Evolutionary conservation across 2,329 filamentous ascomycete genomes (phyloP).

Genomic region (Aspergillus unguis): DNA sequence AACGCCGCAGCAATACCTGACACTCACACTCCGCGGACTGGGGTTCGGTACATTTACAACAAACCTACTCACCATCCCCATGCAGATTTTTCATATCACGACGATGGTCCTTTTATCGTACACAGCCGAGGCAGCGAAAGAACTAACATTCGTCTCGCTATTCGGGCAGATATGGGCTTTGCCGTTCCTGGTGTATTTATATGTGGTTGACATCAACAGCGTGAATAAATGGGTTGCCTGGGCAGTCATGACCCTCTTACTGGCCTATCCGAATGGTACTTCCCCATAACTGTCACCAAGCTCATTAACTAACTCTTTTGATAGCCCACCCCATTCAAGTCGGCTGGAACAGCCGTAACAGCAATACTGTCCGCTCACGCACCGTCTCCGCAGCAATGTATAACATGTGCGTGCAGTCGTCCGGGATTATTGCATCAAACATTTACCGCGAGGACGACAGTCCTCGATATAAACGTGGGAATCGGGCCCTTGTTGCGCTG

Average conservation of each 20-base stretch:
- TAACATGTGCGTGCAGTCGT: constrained; percentile 40
- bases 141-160: constrained; percentile 51
- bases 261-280: constrained; percentile 50
- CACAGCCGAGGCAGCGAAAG: constrained; percentile 38
- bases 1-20: constrained; percentile 38
- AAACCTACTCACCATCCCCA: constrained; percentile 62
- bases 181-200: constrained; percentile 52
- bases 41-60: constrained; percentile 58
- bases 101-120: constrained; percentile 27
- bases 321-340: constrained; percentile 53
- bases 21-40: constrained; percentile 48
- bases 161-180: constrained; percentile 53
- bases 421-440: constrained; percentile 34
- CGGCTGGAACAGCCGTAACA: constrained; percentile 39
- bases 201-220: constrained; percentile 44
- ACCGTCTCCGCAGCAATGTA: constrained; percentile 38
- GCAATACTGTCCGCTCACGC: constrained; percentile 38
- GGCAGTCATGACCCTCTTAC: constrained; percentile 50
- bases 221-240: constrained; percentile 53
- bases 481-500: constrained; percentile 50
- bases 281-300: not conserved
- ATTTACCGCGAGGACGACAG: constrained; percentile 26
- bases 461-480: constrained; percentile 8
- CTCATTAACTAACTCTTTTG: not conserved
- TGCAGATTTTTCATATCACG: constrained; percentile 11